Conservation (phyloP, 768 basidiomycete species). For the Krasilnikovozyma curviuscula region DNA sequence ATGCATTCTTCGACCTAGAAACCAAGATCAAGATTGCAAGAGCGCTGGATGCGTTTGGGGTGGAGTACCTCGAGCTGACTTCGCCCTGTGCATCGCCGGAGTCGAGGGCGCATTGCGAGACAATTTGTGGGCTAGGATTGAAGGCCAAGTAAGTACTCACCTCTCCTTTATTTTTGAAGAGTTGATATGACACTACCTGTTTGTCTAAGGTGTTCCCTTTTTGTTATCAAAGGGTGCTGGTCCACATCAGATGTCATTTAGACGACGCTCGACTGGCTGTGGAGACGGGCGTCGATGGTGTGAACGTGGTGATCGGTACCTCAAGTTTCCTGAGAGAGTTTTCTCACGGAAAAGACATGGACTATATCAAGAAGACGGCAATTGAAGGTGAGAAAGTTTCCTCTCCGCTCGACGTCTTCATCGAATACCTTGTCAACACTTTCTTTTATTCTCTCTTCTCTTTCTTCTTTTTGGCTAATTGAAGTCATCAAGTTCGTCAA, state of each 20-base stretch:
- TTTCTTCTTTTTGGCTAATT: constrained; percentile 41
- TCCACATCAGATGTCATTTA: constrained; percentile 99
- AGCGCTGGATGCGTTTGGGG: constrained; percentile 94
- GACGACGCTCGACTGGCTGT: constrained; percentile 96
- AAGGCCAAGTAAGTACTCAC: constrained; percentile 34
- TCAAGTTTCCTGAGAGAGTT: constrained; percentile 98
- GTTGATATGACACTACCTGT: background rate
- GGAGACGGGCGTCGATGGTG: constrained; percentile 96
- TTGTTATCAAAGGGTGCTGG: constrained; percentile 57
- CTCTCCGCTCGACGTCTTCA: background rate
- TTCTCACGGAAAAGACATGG: constrained; percentile 99
- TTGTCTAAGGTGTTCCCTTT: too few relatives aligned
- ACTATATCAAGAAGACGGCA: constrained; percentile 74
- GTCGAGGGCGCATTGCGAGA: constrained; percentile 80
- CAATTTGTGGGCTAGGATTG: constrained; percentile 95
- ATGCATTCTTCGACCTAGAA: constrained; percentile 98
- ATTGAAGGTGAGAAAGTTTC: constrained; percentile 7
- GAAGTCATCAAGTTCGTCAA: constrained; percentile 99
- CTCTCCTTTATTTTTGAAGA: background rate
- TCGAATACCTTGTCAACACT: background rate
- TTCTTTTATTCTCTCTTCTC: background rate
- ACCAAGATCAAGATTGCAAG: constrained; percentile 99
- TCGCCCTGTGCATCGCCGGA: constrained; percentile 95
- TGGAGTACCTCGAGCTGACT: constrained; percentile 98
- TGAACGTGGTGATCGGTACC: constrained; percentile 96